Evolutionary conservation across 257 asterid genomes (phyloP).

Genomic region (Fraxinus pennsylvanica): DNA sequence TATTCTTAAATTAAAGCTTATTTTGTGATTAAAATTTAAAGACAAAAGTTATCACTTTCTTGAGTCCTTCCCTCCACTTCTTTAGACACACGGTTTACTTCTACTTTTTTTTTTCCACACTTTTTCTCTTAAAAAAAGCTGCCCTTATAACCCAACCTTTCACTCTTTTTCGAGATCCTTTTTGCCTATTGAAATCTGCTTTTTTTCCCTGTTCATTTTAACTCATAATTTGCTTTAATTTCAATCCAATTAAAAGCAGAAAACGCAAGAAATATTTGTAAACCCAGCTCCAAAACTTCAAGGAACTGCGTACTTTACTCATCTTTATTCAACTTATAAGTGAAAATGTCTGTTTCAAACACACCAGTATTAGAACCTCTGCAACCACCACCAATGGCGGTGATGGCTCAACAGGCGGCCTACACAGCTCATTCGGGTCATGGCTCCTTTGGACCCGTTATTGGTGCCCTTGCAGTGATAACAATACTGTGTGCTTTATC

Average conservation of each 20-base stretch:
- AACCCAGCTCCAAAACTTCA: conserved; percentile 1
- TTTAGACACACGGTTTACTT: not conserved
- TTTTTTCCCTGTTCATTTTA: not conserved
- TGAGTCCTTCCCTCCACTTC: not conserved
- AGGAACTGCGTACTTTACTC: not conserved
- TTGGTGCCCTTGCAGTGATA: conserved; percentile 75
- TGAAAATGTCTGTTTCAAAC: conserved; percentile 42
- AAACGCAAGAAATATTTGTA: not conserved
- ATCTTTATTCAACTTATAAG: not conserved
- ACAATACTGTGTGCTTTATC: conserved; percentile 67
- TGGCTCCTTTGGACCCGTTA: conserved; percentile 83
- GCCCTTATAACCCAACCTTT: not conserved
- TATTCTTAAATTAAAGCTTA: not conserved
- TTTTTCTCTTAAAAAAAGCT: not conserved
- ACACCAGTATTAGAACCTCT: conserved; percentile 44
- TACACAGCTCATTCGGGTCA: conserved; percentile 51
- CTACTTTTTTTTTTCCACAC: not conserved
- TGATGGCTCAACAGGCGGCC: conserved; percentile 52
- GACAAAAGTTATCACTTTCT: not conserved
- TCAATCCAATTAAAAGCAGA: not conserved
- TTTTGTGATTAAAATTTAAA: not conserved
- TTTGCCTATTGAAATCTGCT: not conserved
- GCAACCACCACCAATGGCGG: conserved; percentile 58
- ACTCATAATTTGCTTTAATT: not conserved
- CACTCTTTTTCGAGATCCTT: not conserved